These are phyloP conservation scores for Phialophora tarda DNA, from an alignment of 2,329 filamentous ascomycete species.

Conservation along the genomic window DNA sequence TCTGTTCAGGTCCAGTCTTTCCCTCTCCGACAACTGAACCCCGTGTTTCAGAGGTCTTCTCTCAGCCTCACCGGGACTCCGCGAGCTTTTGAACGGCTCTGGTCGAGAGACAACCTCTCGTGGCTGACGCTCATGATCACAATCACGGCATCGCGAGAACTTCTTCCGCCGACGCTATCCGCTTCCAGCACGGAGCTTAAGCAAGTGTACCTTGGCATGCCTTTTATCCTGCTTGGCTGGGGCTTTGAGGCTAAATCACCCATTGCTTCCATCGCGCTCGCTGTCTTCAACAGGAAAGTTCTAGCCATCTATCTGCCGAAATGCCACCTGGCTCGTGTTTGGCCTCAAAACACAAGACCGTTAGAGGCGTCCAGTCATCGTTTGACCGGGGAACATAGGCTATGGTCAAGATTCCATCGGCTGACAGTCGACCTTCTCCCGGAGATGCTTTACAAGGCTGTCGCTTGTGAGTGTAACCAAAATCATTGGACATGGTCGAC, in stretches of 20 bases:
- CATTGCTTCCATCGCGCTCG: neutral
- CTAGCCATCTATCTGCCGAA: constrained; percentile 1
- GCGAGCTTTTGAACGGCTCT: neutral
- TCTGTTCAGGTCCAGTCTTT: neutral
- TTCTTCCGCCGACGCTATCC: constrained; percentile 16
- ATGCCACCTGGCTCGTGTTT: constrained; percentile 2
- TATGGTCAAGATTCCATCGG: constrained; percentile 9
- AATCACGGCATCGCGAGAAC: constrained; percentile 15
- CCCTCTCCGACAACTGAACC: neutral
- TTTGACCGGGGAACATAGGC: constrained; percentile 8
- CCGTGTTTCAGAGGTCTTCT: constrained; percentile 3
- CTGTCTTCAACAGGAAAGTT: constrained; percentile 1
- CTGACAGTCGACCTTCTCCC: constrained; percentile 19
- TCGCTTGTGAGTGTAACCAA: constrained; percentile 6
- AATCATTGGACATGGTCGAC: neutral
- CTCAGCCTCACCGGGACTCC: constrained; percentile 3
- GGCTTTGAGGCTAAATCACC: constrained; percentile 17
- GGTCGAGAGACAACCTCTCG: constrained; percentile 4
- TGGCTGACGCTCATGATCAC: neutral
- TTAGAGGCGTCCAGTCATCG: neutral
- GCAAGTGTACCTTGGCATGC: constrained; percentile 7
- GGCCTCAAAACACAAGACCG: neutral
- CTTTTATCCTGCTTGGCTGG: constrained; percentile 24
- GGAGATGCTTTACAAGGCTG: constrained; percentile 7
- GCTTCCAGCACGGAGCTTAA: constrained; percentile 16